Conservation (phyloP, 768 basidiomycete species). For the Suillus lakei region DNA sequence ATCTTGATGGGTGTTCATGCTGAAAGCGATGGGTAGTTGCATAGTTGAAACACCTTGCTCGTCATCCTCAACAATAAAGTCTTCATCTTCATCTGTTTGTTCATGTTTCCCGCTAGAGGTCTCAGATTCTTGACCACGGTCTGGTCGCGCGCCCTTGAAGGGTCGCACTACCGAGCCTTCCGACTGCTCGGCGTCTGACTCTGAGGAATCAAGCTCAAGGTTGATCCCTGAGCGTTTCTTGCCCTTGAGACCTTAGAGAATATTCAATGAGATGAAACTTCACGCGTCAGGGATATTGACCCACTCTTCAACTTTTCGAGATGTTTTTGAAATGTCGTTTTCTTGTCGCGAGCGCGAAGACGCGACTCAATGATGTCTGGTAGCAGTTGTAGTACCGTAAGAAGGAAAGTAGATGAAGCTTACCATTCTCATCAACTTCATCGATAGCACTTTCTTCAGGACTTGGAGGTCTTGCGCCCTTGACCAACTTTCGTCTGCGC, state of each 20-base stretch:
- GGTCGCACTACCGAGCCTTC: conserved; percentile 33
- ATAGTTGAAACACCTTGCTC: conserved; percentile 39
- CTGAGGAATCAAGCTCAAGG: conserved; percentile 33
- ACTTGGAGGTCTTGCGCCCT: conserved; percentile 46
- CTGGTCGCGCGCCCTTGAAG: conserved; percentile 53
- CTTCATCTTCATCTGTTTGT: conserved; percentile 31
- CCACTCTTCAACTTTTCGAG: conserved; percentile 70
- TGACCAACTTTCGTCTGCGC: conserved; percentile 46
- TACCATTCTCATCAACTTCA: conserved; percentile 63
- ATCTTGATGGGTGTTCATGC: conserved; percentile 79
- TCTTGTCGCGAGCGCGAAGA: conserved; percentile 63
- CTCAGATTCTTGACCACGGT: conserved; percentile 40
- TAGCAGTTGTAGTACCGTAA: conserved; percentile 3
- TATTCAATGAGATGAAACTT: conserved; percentile 9
- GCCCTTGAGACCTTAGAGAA: conserved; percentile 32
- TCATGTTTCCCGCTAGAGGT: conserved; percentile 41
- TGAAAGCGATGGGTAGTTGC: conserved; percentile 77
- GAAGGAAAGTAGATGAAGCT: conserved; percentile 25
- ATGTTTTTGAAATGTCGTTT: conserved; percentile 63
- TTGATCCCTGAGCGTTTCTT: conserved; percentile 47
- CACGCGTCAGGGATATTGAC: background rate
- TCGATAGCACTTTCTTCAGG: conserved; percentile 48
- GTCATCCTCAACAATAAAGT: conserved; percentile 72
- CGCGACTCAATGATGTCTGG: conserved; percentile 68
- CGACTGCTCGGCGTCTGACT: conserved; percentile 38